Conservation (phyloP, 129 eudicot species). For the Flaveria trinervia region DNA sequence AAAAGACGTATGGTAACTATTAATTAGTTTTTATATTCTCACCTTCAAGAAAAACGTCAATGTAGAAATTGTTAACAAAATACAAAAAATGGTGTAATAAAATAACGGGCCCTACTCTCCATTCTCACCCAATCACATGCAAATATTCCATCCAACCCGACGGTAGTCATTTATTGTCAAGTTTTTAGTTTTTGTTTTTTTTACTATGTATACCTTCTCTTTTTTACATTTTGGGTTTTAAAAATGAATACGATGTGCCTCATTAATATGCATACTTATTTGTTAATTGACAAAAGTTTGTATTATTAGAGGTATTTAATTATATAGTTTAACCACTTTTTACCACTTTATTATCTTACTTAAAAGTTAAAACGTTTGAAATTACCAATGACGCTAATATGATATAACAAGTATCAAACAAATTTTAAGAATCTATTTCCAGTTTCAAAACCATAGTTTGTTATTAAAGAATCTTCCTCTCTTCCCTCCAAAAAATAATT, state of each 20-base stretch:
- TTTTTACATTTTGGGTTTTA: too few species aligned
- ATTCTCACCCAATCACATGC: slow-evolving; percentile 33
- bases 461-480: background rate
- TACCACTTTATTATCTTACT: too few species aligned
- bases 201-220: background rate
- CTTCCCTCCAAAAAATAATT: background rate
- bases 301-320: too few species aligned
- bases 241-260: background rate
- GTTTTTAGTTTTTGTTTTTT: background rate
- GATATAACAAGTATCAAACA: too few species aligned
- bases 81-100: too few species aligned
- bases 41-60: slow-evolving; percentile 12
- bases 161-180: slow-evolving; percentile 16
- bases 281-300: too few species aligned
- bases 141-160: slow-evolving; percentile 32
- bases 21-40: slow-evolving; percentile 14
- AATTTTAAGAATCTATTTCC: too few species aligned
- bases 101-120: slow-evolving; percentile 19
- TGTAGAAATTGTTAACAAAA: background rate
- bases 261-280: too few species aligned
- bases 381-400: too few species aligned
- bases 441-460: too few species aligned
- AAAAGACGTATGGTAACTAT: background rate
- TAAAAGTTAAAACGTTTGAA: too few species aligned
- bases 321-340: too few species aligned